phyloP scores from a whole-genome alignment of 495 filamentous ascomycete species.

The Talaromyces adpressus region DNA sequence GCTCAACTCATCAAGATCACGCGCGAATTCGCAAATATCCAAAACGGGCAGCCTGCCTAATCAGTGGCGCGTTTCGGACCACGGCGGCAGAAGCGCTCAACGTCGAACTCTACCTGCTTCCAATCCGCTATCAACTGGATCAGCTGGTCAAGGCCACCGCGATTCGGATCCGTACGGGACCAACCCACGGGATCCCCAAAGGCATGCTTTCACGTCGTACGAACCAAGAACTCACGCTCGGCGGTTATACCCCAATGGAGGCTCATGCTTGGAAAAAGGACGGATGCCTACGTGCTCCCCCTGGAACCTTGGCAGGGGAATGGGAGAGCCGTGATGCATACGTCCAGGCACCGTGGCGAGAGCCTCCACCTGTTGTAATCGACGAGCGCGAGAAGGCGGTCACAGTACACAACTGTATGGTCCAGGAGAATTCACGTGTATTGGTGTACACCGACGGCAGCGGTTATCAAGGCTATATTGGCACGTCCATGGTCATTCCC shows the following conservation, averaged over 20 bases:
- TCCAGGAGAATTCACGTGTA: not conserved
- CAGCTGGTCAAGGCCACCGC: not conserved
- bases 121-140: not conserved
- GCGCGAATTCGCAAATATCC: no score
- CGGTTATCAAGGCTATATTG: slow-evolving; percentile 9
- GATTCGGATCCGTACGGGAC: not conserved
- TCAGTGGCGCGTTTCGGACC: no score
- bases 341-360: slow-evolving; percentile 13
- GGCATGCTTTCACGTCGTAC: not conserved
- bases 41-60: no score
- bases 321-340: slow-evolving; percentile 16
- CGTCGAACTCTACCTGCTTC: slow-evolving; percentile 2
- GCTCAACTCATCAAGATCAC: no score
- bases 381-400: slow-evolving; percentile 9
- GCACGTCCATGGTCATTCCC: not conserved
- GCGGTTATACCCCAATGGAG: slow-evolving; percentile 12
- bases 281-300: slow-evolving; percentile 11
- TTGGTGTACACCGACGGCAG: slow-evolving; percentile 9
- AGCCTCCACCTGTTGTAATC: slow-evolving; percentile 11
- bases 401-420: not conserved
- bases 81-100: slow-evolving; percentile 6
- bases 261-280: slow-evolving; percentile 11
- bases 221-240: not conserved
- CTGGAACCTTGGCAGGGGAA: not conserved
- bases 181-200: not conserved